A percentile compares a stretch with the other conserved stretches of the same genome.
These are phyloP conservation scores for Amylostereum areolatum DNA, from an alignment of 1,284 basidiomycete genomes.

Conservation along the genomic window DNA sequence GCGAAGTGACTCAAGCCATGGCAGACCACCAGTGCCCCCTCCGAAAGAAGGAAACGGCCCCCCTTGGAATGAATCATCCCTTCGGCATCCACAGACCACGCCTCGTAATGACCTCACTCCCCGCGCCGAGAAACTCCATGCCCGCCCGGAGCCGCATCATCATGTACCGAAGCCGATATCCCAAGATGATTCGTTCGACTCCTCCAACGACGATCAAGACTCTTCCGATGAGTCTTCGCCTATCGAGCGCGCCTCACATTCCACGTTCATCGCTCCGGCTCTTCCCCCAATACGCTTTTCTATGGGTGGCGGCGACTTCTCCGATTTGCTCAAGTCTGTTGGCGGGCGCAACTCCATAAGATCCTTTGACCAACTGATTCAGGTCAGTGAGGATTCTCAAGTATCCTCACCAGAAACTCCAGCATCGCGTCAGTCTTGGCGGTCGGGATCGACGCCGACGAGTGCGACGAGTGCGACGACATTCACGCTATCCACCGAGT, in stretches of 20 bases:
- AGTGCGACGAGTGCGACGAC: not conserved
- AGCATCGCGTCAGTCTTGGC: no score
- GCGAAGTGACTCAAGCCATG: slow-evolving; percentile 14
- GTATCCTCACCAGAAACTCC: slow-evolving; percentile 4
- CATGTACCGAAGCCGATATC: slow-evolving; percentile 13
- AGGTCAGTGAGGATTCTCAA: slow-evolving; percentile 25
- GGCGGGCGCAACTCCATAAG: slow-evolving; percentile 37
- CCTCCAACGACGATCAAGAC: slow-evolving; percentile 18
- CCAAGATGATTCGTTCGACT: slow-evolving; percentile 18
- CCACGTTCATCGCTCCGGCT: slow-evolving; percentile 75
- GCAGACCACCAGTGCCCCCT: slow-evolving; percentile 40
- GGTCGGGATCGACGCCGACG: not conserved
- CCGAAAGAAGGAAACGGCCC: slow-evolving; percentile 36
- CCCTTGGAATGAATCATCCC: no score
- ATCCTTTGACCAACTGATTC: slow-evolving; percentile 31
- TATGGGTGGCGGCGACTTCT: slow-evolving; percentile 74
- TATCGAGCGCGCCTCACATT: slow-evolving; percentile 58
- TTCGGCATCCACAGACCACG: no score
- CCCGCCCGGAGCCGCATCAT: slow-evolving; percentile 15
- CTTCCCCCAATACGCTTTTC: slow-evolving; percentile 80
- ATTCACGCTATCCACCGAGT: not conserved
- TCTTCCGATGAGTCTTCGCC: slow-evolving; percentile 41
- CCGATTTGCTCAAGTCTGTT: slow-evolving; percentile 58
- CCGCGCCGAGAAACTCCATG: slow-evolving; percentile 7
- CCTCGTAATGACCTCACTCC: not conserved